Conservation (phyloP, 768 basidiomycete genomes). For the Pholiota microspora region DNA sequence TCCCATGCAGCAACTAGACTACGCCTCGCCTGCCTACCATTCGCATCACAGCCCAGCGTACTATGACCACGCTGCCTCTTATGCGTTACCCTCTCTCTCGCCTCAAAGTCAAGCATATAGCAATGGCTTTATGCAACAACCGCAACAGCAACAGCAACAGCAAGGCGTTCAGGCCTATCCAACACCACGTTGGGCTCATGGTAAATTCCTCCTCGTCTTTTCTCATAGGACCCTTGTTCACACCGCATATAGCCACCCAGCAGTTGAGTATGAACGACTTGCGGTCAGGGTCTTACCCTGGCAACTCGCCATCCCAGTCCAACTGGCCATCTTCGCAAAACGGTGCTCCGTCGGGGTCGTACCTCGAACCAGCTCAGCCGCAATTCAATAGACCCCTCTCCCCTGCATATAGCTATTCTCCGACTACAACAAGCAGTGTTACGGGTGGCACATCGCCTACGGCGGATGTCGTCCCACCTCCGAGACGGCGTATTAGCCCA, state of each 20-base stretch:
- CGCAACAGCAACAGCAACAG: slow-evolving; percentile 29
- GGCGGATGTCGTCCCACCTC: slow-evolving; percentile 52
- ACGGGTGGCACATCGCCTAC: slow-evolving; percentile 25
- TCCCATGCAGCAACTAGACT: slow-evolving; percentile 47
- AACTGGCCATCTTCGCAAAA: slow-evolving; percentile 18
- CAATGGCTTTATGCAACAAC: slow-evolving; percentile 33
- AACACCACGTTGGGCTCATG: slow-evolving; percentile 41
- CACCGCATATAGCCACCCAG: slow-evolving; percentile 19
- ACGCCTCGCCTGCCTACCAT: slow-evolving; percentile 35
- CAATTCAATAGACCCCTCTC: slow-evolving; percentile 26
- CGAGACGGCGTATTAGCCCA: slow-evolving; percentile 57
- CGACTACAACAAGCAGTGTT: slow-evolving; percentile 30
- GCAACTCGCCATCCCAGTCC: slow-evolving; percentile 21
- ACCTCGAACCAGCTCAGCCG: slow-evolving; percentile 20
- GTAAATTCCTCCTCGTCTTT: slow-evolving; percentile 11
- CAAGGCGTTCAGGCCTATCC: slow-evolving; percentile 33
- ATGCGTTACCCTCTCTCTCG: slow-evolving; percentile 40
- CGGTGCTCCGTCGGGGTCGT: slow-evolving; percentile 21
- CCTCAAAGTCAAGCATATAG: slow-evolving; percentile 28
- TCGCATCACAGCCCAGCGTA: slow-evolving; percentile 31
- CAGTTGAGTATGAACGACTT: slow-evolving; percentile 25
- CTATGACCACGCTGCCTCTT: slow-evolving; percentile 42
- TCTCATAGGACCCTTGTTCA: slow-evolving; percentile 3
- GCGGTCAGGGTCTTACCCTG: slow-evolving; percentile 27
- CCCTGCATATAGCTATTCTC: slow-evolving; percentile 28